Base-by-base conservation (phyloP, 495 filamentous ascomycete genomes). In the Aspergillus ostianus region DNA sequence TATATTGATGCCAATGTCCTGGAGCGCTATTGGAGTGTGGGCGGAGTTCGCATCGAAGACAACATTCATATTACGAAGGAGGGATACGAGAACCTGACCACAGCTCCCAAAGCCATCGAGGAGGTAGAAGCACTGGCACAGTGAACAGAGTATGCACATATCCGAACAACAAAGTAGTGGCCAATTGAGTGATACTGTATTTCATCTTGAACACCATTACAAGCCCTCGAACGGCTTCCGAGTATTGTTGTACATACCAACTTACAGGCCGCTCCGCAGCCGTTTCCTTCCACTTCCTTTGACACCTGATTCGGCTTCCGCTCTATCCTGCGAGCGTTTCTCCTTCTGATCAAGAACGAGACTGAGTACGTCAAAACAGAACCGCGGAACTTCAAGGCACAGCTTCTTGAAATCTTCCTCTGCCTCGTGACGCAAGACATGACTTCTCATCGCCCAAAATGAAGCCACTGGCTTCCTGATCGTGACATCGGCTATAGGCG, bases 381-480 rank as follows among this genome's bases (percentile, higher is more conserved):
- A 97, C 66, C 93, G 87, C 17, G 93, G 93, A 63, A 88, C 93
- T 70, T 96, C 90, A 55, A 95, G 75, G 76, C 93, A 95, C 72
- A 97, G 84, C 53, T 77, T 70, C 65, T 85, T 81, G 78, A 96
- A 96, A 66, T 90, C 87, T 0, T 87, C 84, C 69, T 93, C 89
- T 36, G 92, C 90, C 69, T 94, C 90, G 66, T 91, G 82, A 21
- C 93, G 85, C 57, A 96, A 77, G 26, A 89, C 82, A 77, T 94
- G 90, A 60, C 85, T 87, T 56, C 89, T 80, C 50, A 84, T 84
- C 3, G 92, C 92, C 93, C 93, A 97, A 77, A 94, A 96, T 51
- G 84, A 85, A n/a, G 90, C 91, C 44, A 96, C 87, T 6, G 93
- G 92, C 54, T 84, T 87, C 52, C 93, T 85, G 60, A 96, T 90